phyloP scores from a whole-genome alignment of 176 grass and related monocot genomes.

The maize (Zea mays) region Zm-B73-REFERENCE-NAM-5.0 NC_050099.1:157979001-157979500 shows the following conservation, averaged over 20 bases:
- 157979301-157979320: too few relatives aligned
- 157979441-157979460: conserved; percentile 56
- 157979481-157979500: conserved; percentile 56
- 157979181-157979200: conserved; percentile 14
- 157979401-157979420: conserved; percentile 1
- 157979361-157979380: not conserved
- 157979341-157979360: not conserved
- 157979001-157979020: not conserved
- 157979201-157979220: conserved; percentile 60
- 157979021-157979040: not conserved
- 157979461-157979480: conserved; percentile 22
- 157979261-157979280: conserved; percentile 72
- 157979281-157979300: conserved; percentile 66
- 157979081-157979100: conserved; percentile 76
- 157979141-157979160: conserved; percentile 30
- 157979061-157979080: conserved; percentile 81
- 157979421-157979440: conserved; percentile 47
- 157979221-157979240: conserved; percentile 47
- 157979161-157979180: not conserved
- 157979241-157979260: conserved; percentile 45
- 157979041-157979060: conserved; percentile 45
- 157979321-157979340: conserved; percentile 53
- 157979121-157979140: conserved; percentile 25
- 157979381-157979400: conserved; percentile 24
- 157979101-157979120: conserved; percentile 63